Conservation (phyloP, 2,329 filamentous ascomycete genomes). For the Colletotrichum karsti region DNA sequence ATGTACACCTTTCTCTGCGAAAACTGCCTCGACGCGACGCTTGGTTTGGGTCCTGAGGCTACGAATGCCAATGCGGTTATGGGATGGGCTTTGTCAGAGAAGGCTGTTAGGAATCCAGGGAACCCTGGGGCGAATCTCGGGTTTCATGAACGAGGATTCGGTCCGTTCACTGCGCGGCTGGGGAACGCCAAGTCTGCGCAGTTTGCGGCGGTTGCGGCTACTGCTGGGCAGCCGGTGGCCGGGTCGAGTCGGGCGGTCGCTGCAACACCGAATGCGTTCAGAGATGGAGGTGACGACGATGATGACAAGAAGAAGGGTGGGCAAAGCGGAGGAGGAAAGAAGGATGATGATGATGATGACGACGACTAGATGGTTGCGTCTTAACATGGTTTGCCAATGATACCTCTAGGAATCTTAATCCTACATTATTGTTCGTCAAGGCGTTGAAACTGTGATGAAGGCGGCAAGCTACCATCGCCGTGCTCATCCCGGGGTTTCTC, state of each 20-base stretch:
- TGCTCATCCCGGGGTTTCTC: too few species aligned
- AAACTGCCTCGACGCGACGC: conserved; percentile 38
- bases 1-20: conserved; percentile 57
- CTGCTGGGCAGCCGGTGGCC: conserved; percentile 43
- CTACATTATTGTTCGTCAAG: too few species aligned
- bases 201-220: conserved; percentile 47
- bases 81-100: conserved; percentile 45
- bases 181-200: conserved; percentile 44
- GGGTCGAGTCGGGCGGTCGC: conserved; percentile 31
- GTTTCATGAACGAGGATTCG: conserved; percentile 42
- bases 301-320: conserved; percentile 15
- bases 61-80: conserved; percentile 38
- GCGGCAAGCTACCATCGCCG: too few species aligned
- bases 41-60: conserved; percentile 37
- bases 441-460: too few species aligned
- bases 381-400: too few species aligned
- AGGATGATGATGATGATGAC: conserved; percentile 29
- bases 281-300: conserved; percentile 24
- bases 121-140: conserved; percentile 34
- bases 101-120: conserved; percentile 32
- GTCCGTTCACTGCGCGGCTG: conserved; percentile 39
- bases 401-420: too few species aligned
- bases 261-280: conserved; percentile 26
- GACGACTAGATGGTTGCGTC: too few species aligned
- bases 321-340: conserved; percentile 33